A percentile compares a stretch with the other conserved stretches of the same genome.
phyloP scores from a whole-genome alignment of 352 stramenopile species.

The Phytophthora pluvialis region DNA sequence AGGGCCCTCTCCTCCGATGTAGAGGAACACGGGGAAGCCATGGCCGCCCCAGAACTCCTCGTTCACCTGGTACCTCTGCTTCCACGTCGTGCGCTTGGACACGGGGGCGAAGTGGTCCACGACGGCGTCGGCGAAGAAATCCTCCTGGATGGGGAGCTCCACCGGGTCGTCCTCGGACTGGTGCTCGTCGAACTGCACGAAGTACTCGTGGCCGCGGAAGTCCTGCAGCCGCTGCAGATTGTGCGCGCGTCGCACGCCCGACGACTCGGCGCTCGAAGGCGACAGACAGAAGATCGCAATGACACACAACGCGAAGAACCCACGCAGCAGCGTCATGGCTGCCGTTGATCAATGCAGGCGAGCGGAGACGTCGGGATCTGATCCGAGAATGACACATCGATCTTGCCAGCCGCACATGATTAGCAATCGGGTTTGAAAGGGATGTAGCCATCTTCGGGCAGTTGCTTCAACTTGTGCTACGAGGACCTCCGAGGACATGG shows the following conservation, averaged over 20 bases:
- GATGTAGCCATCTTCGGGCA: slow-evolving; percentile 7
- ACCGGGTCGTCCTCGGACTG: slow-evolving; percentile 33
- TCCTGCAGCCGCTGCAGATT: slow-evolving; percentile 61
- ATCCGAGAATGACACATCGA: slow-evolving; percentile 19
- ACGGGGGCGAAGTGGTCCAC: slow-evolving; percentile 79
- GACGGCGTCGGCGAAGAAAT: slow-evolving; percentile 66
- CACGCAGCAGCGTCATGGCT: slow-evolving; percentile 17
- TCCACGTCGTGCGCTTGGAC: slow-evolving; percentile 67
- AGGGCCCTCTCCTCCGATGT: slow-evolving; percentile 83
- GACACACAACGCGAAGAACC: neutral
- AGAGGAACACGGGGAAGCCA: slow-evolving; percentile 89
- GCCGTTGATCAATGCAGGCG: neutral
- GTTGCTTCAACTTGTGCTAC: slow-evolving; percentile 21
- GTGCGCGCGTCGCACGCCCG: slow-evolving; percentile 23
- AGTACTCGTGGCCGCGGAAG: slow-evolving; percentile 75
- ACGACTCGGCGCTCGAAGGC: slow-evolving; percentile 6
- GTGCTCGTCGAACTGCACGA: slow-evolving; percentile 58
- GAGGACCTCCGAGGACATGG: too few relatives aligned
- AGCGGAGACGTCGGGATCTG: slow-evolving; percentile 4
- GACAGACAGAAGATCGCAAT: slow-evolving; percentile 12
- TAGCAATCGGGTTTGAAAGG: slow-evolving; percentile 31
- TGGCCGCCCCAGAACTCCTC: slow-evolving; percentile 84
- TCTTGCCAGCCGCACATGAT: slow-evolving; percentile 16
- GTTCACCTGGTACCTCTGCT: slow-evolving; percentile 92
- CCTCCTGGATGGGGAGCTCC: slow-evolving; percentile 50